Evolutionary conservation across 495 filamentous ascomycete genomes (phyloP).

Genomic region (Penicillium daleae): DNA sequence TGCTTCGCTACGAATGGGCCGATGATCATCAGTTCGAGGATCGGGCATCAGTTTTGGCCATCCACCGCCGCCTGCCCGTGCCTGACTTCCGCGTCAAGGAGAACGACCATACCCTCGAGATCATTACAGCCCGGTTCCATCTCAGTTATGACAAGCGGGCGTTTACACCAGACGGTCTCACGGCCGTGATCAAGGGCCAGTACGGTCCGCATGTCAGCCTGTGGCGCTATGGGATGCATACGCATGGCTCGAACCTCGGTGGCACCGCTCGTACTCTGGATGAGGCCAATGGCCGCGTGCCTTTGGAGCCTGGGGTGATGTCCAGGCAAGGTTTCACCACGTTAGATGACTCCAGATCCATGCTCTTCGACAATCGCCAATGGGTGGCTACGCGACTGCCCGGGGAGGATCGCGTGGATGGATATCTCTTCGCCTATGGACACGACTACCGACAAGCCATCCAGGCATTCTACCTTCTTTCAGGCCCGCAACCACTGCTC

Average conservation of each 20-base stretch:
- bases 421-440: slow-evolving; percentile 61
- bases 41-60: slow-evolving; percentile 58
- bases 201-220: slow-evolving; percentile 34
- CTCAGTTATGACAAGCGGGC: slow-evolving; percentile 54
- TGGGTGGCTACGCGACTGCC: slow-evolving; percentile 47
- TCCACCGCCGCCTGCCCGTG: slow-evolving; percentile 51
- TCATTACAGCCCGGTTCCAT: slow-evolving; percentile 54
- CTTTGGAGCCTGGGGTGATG: slow-evolving; percentile 52
- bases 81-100: slow-evolving; percentile 52
- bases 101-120: slow-evolving; percentile 42
- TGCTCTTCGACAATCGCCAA: slow-evolving; percentile 57
- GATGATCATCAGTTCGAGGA: slow-evolving; percentile 59
- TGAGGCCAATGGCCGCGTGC: slow-evolving; percentile 49
- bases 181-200: slow-evolving; percentile 39
- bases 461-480: slow-evolving; percentile 57
- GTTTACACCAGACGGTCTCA: slow-evolving; percentile 51
- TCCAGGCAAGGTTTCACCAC: slow-evolving; percentile 49
- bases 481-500: slow-evolving; percentile 57
- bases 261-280: slow-evolving; percentile 61
- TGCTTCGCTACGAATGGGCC: slow-evolving; percentile 63
- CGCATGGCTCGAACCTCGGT: slow-evolving; percentile 50
- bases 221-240: slow-evolving; percentile 53
- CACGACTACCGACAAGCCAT: slow-evolving; percentile 58
- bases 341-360: slow-evolving; percentile 59
- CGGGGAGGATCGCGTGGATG: slow-evolving; percentile 50